phyloP scores from a whole-genome alignment of 2,329 filamentous ascomycete species.

The Diaporthe capsici region DNA sequence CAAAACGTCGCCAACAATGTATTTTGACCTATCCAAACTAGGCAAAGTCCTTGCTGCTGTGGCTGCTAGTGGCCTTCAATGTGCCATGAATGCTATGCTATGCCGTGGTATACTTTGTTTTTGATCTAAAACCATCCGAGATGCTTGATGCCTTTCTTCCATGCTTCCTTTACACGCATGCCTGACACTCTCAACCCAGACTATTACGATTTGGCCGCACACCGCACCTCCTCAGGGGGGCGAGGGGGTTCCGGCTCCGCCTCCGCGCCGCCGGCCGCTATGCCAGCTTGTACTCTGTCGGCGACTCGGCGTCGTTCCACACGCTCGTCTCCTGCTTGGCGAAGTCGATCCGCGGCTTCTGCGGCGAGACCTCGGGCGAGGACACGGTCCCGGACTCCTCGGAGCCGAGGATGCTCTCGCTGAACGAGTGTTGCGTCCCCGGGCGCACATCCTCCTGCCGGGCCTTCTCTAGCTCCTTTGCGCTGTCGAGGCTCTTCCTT shows the following conservation, averaged over 20 bases:
- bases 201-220: neutral
- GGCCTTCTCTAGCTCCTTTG: constrained; percentile 5
- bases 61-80: neutral
- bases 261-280: constrained; percentile 14
- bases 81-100: constrained; percentile 35
- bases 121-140: constrained; percentile 16
- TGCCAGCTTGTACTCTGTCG: constrained; percentile 34
- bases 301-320: constrained; percentile 37
- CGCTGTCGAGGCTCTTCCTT: constrained; percentile 36
- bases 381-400: constrained; percentile 35
- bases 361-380: constrained; percentile 38
- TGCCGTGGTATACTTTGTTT: constrained; percentile 36
- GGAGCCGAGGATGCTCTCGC: constrained; percentile 42
- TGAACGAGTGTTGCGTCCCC: constrained; percentile 43
- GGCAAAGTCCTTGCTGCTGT: constrained; percentile 19
- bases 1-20: neutral
- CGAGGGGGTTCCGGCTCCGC: neutral
- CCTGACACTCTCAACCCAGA: neutral
- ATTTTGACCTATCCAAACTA: constrained; percentile 36
- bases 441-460: constrained; percentile 42
- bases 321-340: constrained; percentile 41
- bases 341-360: constrained; percentile 38
- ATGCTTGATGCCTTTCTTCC: constrained; percentile 31
- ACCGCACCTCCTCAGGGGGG: constrained; percentile 1
- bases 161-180: constrained; percentile 4